Conservation (phyloP, 2,329 filamentous ascomycete species). For the Trichoderma brevicompactum region DNA sequence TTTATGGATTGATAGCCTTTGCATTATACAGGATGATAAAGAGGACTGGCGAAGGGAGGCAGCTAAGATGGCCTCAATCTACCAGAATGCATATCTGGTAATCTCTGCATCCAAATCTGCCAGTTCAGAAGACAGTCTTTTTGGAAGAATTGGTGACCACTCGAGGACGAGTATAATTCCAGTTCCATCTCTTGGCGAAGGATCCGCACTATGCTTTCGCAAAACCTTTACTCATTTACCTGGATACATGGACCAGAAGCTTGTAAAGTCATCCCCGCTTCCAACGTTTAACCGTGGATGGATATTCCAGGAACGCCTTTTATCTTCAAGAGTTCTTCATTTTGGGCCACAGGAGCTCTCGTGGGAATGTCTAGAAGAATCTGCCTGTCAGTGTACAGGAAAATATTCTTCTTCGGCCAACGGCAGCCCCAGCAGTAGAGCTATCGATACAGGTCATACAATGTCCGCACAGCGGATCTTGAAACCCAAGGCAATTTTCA, state of each 20-base stretch:
- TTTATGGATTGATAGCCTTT: constrained; percentile 34
- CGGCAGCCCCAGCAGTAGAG: not conserved
- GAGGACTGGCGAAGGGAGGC: constrained; percentile 30
- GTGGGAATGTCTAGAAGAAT: constrained; percentile 30
- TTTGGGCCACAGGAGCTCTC: constrained; percentile 30
- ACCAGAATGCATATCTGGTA: constrained; percentile 26
- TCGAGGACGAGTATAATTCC: not conserved
- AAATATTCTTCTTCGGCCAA: not conserved
- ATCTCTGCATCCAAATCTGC: constrained; percentile 27
- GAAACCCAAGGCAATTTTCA: constrained; percentile 19
- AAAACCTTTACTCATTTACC: constrained; percentile 26
- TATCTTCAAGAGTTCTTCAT: constrained; percentile 28
- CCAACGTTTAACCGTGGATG: constrained; percentile 30
- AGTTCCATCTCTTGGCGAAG: not conserved
- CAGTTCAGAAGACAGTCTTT: constrained; percentile 23
- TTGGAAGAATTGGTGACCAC: not conserved
- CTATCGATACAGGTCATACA: not conserved
- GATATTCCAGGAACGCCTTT: constrained; percentile 31
- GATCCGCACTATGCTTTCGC: constrained; percentile 26
- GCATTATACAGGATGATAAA: constrained; percentile 28
- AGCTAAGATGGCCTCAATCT: constrained; percentile 30
- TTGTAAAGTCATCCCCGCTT: not conserved
- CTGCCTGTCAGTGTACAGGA: constrained; percentile 27
- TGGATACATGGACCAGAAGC: constrained; percentile 26
- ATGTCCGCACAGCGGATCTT: not conserved